phyloP scores from a whole-genome alignment of 306 rosid genomes.

The Quercus glauca region DNA sequence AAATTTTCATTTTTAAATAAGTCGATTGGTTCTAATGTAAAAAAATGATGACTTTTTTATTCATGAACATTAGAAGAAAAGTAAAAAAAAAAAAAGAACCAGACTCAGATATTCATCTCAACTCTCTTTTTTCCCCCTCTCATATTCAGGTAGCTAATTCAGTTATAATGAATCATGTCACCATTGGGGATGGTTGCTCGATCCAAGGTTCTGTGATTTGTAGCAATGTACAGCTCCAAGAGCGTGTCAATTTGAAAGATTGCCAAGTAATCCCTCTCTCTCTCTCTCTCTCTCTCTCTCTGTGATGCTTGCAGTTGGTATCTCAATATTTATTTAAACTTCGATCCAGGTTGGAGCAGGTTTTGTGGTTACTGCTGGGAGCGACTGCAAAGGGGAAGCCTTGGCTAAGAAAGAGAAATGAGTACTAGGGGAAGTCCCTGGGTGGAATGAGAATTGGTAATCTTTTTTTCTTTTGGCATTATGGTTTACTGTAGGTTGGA shows the following conservation, averaged over 20 bases:
- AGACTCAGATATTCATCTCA: neutral
- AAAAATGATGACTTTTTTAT: too few species aligned
- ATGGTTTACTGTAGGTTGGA: conserved; percentile 26
- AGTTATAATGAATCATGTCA: conserved; percentile 87
- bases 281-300: neutral
- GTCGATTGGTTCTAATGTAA: too few species aligned
- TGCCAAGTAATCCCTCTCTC: conserved; percentile 91
- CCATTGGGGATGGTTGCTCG: conserved; percentile 83
- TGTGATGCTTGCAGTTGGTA: conserved; percentile 9
- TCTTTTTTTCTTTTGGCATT: neutral
- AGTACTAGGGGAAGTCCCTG: conserved; percentile 8
- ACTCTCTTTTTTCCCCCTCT: neutral
- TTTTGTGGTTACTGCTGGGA: conserved; percentile 84
- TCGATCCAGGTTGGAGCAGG: conserved; percentile 81
- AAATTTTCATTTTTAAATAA: too few species aligned
- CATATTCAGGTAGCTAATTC: conserved; percentile 75
- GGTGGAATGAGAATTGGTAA: neutral
- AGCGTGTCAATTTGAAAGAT: conserved; percentile 78
- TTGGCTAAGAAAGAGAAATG: conserved; percentile 81
- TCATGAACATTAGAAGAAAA: too few species aligned
- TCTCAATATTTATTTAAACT: conserved; percentile 12
- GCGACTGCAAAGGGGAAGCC: conserved; percentile 89
- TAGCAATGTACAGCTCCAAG: conserved; percentile 96
- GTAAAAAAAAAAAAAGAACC: too few species aligned
- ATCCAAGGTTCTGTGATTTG: conserved; percentile 92